Evolutionary conservation across 805 yeast genomes (phyloP).

Genomic region (Saturnispora halmiae): DNA sequence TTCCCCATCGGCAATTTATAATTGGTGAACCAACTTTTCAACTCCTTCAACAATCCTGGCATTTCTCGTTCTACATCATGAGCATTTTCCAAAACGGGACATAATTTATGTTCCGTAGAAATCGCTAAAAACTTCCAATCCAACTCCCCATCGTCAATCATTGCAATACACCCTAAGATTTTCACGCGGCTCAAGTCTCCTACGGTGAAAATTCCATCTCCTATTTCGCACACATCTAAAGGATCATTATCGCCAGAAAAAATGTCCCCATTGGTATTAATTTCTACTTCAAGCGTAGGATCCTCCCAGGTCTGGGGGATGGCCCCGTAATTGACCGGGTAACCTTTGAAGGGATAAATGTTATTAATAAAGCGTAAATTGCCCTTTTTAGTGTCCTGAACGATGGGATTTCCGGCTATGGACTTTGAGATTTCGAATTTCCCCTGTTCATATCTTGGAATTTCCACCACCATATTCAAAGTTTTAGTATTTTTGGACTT

Average conservation of each 20-base stretch:
- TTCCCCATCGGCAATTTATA: conserved; percentile 81
- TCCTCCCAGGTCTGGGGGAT: conserved; percentile 97
- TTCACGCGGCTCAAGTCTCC: conserved; percentile 56
- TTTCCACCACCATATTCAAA: conserved; percentile 64
- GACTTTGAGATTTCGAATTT: conserved; percentile 67
- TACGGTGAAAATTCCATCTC: conserved; percentile 26
- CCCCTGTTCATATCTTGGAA: conserved; percentile 76
- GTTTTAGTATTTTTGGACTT: conserved; percentile 34
- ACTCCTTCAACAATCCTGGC: conserved; percentile 64
- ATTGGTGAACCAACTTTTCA: conserved; percentile 72
- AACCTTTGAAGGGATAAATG: conserved; percentile 75
- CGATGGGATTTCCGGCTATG: conserved; percentile 59
- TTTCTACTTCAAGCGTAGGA: conserved; percentile 44
- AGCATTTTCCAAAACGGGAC: conserved; percentile 49
- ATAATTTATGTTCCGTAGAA: conserved; percentile 57
- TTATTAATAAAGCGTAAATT: conserved; percentile 68
- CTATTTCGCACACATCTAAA: conserved; percentile 82
- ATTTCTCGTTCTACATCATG: conserved; percentile 57
- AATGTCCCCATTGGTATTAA: conserved; percentile 12
- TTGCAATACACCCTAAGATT: conserved; percentile 66
- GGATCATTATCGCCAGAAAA: conserved; percentile 90
- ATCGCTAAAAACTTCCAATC: conserved; percentile 88
- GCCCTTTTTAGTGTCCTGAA: conserved; percentile 65
- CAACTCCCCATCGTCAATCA: conserved; percentile 89
- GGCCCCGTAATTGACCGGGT: conserved; percentile 83